These are phyloP conservation scores for Thielaviopsis ethacetica DNA, from an alignment of 2,329 filamentous ascomycete genomes.

Conservation along the genomic window DNA sequence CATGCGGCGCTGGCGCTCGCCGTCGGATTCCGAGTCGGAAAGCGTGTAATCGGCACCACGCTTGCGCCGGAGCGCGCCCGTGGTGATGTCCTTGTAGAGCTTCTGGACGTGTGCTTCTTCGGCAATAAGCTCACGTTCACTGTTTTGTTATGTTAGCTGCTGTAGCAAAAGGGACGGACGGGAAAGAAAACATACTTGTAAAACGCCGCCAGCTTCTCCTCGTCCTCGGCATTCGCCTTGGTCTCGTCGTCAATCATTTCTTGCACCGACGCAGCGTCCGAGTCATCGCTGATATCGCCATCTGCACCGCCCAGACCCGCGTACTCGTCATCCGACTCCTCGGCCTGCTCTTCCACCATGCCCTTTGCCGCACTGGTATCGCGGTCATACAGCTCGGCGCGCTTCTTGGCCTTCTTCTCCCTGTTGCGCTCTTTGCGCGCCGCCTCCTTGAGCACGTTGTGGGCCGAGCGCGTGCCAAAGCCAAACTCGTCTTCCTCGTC, in stretches of 20 bases:
- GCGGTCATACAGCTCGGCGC: slow-evolving; percentile 51
- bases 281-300: slow-evolving; percentile 67
- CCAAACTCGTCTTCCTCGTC: slow-evolving; percentile 21
- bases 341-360: slow-evolving; percentile 83
- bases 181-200: slow-evolving; percentile 55
- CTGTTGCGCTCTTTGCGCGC: slow-evolving; percentile 35
- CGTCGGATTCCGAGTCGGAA: slow-evolving; percentile 80
- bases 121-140: slow-evolving; percentile 59
- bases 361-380: slow-evolving; percentile 76
- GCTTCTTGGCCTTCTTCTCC: slow-evolving; percentile 9
- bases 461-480: slow-evolving; percentile 33
- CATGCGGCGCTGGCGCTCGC: slow-evolving; percentile 58
- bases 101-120: slow-evolving; percentile 84
- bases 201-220: slow-evolving; percentile 67
- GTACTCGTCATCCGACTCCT: slow-evolving; percentile 97
- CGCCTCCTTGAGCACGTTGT: slow-evolving; percentile 52
- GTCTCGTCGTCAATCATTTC: slow-evolving; percentile 71
- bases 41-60: slow-evolving; percentile 68
- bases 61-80: slow-evolving; percentile 71
- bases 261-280: slow-evolving; percentile 50
- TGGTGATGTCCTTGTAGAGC: slow-evolving; percentile 84
- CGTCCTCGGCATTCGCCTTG: slow-evolving; percentile 41
- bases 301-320: slow-evolving; percentile 80
- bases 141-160: slow-evolving; percentile 20
- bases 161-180: slow-evolving; percentile 7